phyloP scores from a whole-genome alignment of 2,329 filamentous ascomycete genomes.

The Aspergillus cejpii region DNA sequence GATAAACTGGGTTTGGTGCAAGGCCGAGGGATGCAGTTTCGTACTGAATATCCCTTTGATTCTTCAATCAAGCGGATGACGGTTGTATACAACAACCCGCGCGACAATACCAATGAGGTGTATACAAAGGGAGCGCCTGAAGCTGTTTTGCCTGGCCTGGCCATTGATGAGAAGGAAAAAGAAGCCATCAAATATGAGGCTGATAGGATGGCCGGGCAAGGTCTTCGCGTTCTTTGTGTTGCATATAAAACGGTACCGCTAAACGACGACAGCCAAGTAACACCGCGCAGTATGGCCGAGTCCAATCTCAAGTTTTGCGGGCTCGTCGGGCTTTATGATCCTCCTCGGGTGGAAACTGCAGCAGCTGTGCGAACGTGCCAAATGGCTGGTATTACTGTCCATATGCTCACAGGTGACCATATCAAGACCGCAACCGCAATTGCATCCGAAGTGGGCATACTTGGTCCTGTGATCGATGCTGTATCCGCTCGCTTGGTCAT shows the following conservation, averaged over 20 bases:
- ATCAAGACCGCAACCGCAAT: slow-evolving; percentile 53
- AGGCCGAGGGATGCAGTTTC: slow-evolving; percentile 13
- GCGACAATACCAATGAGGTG: slow-evolving; percentile 33
- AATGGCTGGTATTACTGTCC: slow-evolving; percentile 51
- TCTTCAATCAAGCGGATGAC: slow-evolving; percentile 62
- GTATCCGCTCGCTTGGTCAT: slow-evolving; percentile 44
- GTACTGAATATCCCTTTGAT: slow-evolving; percentile 59
- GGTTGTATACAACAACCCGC: slow-evolving; percentile 47
- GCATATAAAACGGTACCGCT: slow-evolving; percentile 37
- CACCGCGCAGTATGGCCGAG: slow-evolving; percentile 47
- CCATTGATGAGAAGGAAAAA: slow-evolving; percentile 17
- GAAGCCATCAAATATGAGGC: slow-evolving; percentile 28
- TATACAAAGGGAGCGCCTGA: slow-evolving; percentile 61
- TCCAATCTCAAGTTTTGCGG: slow-evolving; percentile 51
- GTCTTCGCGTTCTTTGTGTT: slow-evolving; percentile 55
- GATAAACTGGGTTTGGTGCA: slow-evolving; percentile 43
- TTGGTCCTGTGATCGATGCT: slow-evolving; percentile 41
- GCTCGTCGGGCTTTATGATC: slow-evolving; percentile 56
- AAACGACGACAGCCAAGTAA: slow-evolving; percentile 26
- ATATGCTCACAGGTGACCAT: slow-evolving; percentile 54
- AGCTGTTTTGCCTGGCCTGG: slow-evolving; percentile 42
- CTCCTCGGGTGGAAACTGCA: slow-evolving; percentile 54
- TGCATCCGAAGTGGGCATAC: slow-evolving; percentile 52
- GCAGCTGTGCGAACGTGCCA: slow-evolving; percentile 49
- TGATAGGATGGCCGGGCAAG: slow-evolving; percentile 55